A percentile compares a stretch with the other conserved stretches of the same genome.
These are phyloP conservation scores for Pichia occidentalis DNA, from an alignment of 805 yeast species.

Conservation along the genomic window DNA sequence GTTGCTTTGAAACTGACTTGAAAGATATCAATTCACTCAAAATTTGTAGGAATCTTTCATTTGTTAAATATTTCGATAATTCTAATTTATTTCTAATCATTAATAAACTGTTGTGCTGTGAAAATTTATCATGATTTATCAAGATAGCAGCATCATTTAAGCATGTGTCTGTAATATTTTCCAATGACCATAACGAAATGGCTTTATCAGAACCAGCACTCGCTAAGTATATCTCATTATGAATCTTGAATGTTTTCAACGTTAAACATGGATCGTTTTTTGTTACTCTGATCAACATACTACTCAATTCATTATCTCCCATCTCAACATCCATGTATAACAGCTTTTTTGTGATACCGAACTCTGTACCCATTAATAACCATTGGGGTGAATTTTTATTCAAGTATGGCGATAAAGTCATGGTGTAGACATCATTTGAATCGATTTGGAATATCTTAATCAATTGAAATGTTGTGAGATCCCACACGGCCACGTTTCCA, in stretches of 20 bases:
- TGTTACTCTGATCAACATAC: slow-evolving; percentile 9
- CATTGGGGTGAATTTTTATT: slow-evolving; percentile 27
- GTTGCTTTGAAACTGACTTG: slow-evolving; percentile 72
- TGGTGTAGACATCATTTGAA: slow-evolving; percentile 51
- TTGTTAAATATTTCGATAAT: slow-evolving; percentile 11
- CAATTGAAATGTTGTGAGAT: slow-evolving; percentile 71
- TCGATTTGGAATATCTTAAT: slow-evolving; percentile 38
- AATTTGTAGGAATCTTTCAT: slow-evolving; percentile 55
- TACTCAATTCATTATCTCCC: slow-evolving; percentile 30
- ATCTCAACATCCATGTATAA: slow-evolving; percentile 27
- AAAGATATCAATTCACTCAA: slow-evolving; percentile 58
- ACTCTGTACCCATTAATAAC: slow-evolving; percentile 51
- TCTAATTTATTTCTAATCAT: not conserved
- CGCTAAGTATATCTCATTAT: slow-evolving; percentile 40
- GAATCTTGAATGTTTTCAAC: slow-evolving; percentile 40
- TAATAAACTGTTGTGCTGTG: not conserved
- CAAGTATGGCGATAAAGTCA: slow-evolving; percentile 37
- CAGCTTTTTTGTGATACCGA: slow-evolving; percentile 20
- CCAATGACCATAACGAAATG: slow-evolving; percentile 65
- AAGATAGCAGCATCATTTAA: not conserved
- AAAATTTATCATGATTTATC: too few relatives aligned
- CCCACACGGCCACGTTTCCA: slow-evolving; percentile 80
- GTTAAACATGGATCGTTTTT: slow-evolving; percentile 39
- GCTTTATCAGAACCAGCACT: slow-evolving; percentile 70
- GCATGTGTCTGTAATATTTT: slow-evolving; percentile 16